Base-by-base conservation (phyloP, 1,284 basidiomycete species). In the Microbotryum scabiosae region DNA sequence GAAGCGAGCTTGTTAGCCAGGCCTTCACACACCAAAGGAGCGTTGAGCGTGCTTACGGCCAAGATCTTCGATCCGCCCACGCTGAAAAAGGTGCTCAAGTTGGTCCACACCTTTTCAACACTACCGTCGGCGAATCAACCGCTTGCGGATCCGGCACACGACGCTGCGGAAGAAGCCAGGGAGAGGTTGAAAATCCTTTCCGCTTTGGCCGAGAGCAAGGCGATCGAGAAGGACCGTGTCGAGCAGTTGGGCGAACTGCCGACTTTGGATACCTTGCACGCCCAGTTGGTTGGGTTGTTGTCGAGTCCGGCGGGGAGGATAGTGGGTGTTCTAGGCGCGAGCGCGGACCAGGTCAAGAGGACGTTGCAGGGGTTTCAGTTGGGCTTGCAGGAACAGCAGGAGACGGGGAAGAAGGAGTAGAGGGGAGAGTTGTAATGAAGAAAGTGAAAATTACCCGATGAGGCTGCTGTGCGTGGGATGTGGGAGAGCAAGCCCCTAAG, bases 271-370 rank as follows among this genome's bases (percentile, higher is more conserved):
- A 65, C 65, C 20, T 62, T 78, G 14, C 64, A 75, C 36, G 73
- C 69, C 2, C 76, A 77, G 67, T 65, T 79, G 26, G 74, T 79
- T 7, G 77, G 77, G 0, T 55, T 77, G 57, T 60, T 79, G 56
- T 71, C 75, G 58, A 67, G 65, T 30, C 74, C 73, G 16, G 72
- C 54, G 2, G 49, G 57, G 23, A 63, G 67, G 57, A 65, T 71
- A 25, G 45, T 60, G 9, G 63, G 67, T 10, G 64, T 67, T 8
- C 8, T 69, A 4, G 63, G 60, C 4, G 52, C 54, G 51, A 16
- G 62, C 20, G 63, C 54, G n/a, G 25, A 52, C 12, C 51, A 67
- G 20, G 46, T 69, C 4, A 59, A 44, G 4, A 45, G 67, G 32
- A 59, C 67, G 10, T 30, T 69, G 55, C 59, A 69, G 64, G 70